phyloP scores from a whole-genome alignment of 768 basidiomycete genomes.

The Lactarius akahatsu region DNA sequence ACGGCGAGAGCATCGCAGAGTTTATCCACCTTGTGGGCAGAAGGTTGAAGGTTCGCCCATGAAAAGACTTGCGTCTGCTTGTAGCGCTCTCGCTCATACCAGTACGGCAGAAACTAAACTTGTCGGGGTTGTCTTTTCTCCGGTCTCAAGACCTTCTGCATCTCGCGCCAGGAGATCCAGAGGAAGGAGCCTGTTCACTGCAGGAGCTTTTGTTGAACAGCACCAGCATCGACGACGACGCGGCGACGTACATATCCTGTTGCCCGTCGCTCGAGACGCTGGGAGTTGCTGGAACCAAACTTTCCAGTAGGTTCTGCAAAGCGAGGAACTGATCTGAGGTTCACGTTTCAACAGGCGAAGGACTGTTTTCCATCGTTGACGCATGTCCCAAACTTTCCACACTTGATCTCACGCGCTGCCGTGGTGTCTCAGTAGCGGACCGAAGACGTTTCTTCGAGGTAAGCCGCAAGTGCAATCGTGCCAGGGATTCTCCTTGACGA shows the following conservation, averaged over 20 bases:
- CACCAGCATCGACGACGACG: constrained; percentile 59
- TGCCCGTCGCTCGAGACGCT: constrained; percentile 51
- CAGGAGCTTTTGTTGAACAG: constrained; percentile 56
- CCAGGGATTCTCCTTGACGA: background rate
- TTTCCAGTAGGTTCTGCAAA: constrained; percentile 48
- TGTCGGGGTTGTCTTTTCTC: constrained; percentile 53
- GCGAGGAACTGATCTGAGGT: no score
- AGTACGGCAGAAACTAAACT: constrained; percentile 51
- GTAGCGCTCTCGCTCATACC: constrained; percentile 10
- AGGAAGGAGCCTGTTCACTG: constrained; percentile 41
- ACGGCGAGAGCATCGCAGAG: constrained; percentile 40
- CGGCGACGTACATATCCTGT: constrained; percentile 50
- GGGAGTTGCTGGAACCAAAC: constrained; percentile 55
- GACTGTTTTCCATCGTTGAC: constrained; percentile 57
- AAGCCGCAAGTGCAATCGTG: background rate
- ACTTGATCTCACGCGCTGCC: constrained; percentile 67
- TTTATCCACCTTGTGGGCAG: constrained; percentile 57
- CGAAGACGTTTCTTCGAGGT: constrained; percentile 69
- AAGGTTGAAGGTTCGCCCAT: constrained; percentile 32
- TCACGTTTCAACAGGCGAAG: constrained; percentile 43
- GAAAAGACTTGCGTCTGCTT: background rate
- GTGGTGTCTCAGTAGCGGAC: constrained; percentile 58
- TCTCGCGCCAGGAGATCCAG: constrained; percentile 41
- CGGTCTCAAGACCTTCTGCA: constrained; percentile 52
- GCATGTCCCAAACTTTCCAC: constrained; percentile 50